phyloP scores from a whole-genome alignment of 768 basidiomycete species.

The Pholiota molesta region DNA sequence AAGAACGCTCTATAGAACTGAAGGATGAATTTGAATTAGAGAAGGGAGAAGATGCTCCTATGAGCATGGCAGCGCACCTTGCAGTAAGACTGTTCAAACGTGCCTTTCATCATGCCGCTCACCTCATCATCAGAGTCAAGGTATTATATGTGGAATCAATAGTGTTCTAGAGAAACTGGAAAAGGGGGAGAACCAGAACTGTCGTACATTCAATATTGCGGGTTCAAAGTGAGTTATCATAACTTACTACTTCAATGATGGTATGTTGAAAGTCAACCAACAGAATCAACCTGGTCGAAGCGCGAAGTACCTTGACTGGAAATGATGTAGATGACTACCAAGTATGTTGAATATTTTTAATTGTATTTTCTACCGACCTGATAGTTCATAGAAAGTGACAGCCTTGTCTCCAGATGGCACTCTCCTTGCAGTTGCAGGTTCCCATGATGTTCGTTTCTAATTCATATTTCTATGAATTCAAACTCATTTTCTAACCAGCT shows the following conservation, averaged over 20 bases:
- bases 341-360: slow-evolving; percentile 42
- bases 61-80: slow-evolving; percentile 82
- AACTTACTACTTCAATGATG: background rate
- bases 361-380: slow-evolving; percentile 15
- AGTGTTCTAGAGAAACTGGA: slow-evolving; percentile 64
- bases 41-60: slow-evolving; percentile 90
- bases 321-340: slow-evolving; percentile 81
- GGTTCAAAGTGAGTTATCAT: slow-evolving; percentile 56
- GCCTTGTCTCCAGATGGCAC: slow-evolving; percentile 71
- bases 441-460: slow-evolving; percentile 57
- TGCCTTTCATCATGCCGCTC: slow-evolving; percentile 7
- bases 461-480: slow-evolving; percentile 14
- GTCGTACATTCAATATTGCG: slow-evolving; percentile 66
- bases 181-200: slow-evolving; percentile 80
- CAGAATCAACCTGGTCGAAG: slow-evolving; percentile 57
- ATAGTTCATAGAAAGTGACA: slow-evolving; percentile 77
- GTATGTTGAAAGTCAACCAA: slow-evolving; percentile 1
- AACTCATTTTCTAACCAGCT: slow-evolving; percentile 41
- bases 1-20: slow-evolving; percentile 54
- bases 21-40: slow-evolving; percentile 76
- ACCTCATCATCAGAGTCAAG: slow-evolving; percentile 38
- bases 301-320: slow-evolving; percentile 63
- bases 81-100: slow-evolving; percentile 43
- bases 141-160: slow-evolving; percentile 87
- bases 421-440: slow-evolving; percentile 73